Evolutionary conservation across 2,329 filamentous ascomycete species (phyloP), one percentile per base, ranked within the genome.

Genomic region (Ceratocystis cubensis): DNA sequence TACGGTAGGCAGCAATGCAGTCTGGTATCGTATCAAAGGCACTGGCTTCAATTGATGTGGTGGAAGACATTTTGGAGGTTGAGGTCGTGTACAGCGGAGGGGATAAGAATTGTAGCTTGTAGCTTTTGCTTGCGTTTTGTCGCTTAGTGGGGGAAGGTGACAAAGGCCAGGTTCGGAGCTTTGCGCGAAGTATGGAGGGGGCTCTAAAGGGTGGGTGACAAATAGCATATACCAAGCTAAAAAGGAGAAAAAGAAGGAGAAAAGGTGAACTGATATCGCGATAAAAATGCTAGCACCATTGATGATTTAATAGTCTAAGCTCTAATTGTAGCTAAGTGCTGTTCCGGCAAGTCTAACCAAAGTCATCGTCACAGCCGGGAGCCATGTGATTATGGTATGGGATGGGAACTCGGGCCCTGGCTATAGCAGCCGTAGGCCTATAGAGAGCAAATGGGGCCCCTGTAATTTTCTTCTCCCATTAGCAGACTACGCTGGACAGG

Each of bases 11-110:
- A 72, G 81, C 77, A 71, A 87, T 82, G 68, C 82, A 78, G 71
- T 86, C 84, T 65, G 84, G 82, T 76, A 88, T 87, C 66, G 80
- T 81, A 77, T 87, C 82, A 75, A 87, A 87, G 73, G 81, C 77
- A 70, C 78, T 78, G 71, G 75, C 70, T 66, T 79, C 77, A 71
- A 84, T 81, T 70, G 61, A n/a, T 61, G 76, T 77, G 44, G 78
- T 73, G 65, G 79, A 76, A 67, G 82, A 78, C 82, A 84, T 84
- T 67, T 67, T 73, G 69, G 3, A 69, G 28, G 15, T 17, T 33
- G 25, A 41, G 20, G 17, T 33, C 5, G 5, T 61, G 30, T 46
- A 20, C 53, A 33, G 45, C 25, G 25, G 48, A 45, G 20, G 33
- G 7, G 22, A 8, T 53, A 10, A 46, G 57, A 45, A 33, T 28